phyloP scores from a whole-genome alignment of 2,329 filamentous ascomycete genomes.

The Aspergillus quadrilineatus region DNA sequence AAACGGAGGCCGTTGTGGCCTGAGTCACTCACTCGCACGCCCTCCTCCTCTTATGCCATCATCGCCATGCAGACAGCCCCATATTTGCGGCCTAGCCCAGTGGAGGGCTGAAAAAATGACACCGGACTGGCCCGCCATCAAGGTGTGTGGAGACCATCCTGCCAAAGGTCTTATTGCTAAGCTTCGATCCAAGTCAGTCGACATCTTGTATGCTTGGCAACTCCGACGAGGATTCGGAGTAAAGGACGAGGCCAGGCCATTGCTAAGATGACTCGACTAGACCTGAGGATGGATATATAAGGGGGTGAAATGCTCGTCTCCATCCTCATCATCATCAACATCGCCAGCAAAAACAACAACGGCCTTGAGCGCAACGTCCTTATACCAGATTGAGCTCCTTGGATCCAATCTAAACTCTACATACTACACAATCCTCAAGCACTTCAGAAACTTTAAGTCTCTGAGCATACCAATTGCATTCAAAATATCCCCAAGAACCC shows the following conservation, averaged over 20 bases:
- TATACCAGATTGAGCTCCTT: neutral
- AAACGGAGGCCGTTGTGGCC: neutral
- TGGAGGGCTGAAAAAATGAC: neutral
- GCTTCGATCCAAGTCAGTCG: constrained; percentile 2
- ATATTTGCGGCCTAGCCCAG: neutral
- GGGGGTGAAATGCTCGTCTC: neutral
- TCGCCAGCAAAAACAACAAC: neutral
- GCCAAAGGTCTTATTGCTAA: constrained; percentile 6
- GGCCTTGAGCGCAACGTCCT: neutral
- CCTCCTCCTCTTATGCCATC: neutral
- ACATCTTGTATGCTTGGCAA: neutral
- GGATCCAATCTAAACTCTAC: neutral
- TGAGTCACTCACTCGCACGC: constrained; percentile 8
- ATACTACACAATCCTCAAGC: neutral
- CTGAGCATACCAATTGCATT: neutral
- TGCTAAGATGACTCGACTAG: neutral
- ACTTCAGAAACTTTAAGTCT: neutral
- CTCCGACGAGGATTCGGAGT: constrained; percentile 9
- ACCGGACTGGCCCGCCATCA: neutral
- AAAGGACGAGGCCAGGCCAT: neutral
- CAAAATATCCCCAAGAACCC: neutral
- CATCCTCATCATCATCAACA: neutral
- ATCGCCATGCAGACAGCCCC: neutral
- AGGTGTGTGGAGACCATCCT: neutral
- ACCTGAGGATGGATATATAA: constrained; percentile 6